Evolutionary conservation across 805 yeast genomes (phyloP).

Genomic region (Yarrowia hollandica): DNA sequence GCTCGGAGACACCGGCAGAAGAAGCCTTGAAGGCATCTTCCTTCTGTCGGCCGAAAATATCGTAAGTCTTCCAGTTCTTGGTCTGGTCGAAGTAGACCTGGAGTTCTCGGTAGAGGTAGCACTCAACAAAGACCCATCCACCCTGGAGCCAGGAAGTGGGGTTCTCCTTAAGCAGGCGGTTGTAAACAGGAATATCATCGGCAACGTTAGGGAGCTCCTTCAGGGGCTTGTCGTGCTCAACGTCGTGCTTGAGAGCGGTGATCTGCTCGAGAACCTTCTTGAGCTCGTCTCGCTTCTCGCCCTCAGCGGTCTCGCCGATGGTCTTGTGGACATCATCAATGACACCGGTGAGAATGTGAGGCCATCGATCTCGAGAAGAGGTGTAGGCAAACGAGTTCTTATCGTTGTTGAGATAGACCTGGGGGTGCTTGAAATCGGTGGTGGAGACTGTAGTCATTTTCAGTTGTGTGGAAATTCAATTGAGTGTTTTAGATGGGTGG

Average conservation of each 20-base stretch:
- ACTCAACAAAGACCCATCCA: conserved; percentile 89
- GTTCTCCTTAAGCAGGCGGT: conserved; percentile 49
- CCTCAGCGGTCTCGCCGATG: conserved; percentile 36
- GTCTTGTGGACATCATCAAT: conserved; percentile 58
- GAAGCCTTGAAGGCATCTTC: conserved; percentile 74
- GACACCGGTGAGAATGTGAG: conserved; percentile 69
- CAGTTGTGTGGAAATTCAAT: background rate
- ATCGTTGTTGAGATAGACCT: conserved; percentile 62
- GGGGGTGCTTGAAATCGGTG: conserved; percentile 32
- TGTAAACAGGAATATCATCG: conserved; percentile 55
- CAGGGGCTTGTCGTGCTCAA: conserved; percentile 45
- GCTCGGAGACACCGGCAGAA: conserved; percentile 72
- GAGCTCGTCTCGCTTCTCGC: conserved; percentile 49
- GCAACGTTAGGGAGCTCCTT: conserved; percentile 45
- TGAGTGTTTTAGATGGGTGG: background rate
- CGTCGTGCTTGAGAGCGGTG: conserved; percentile 44
- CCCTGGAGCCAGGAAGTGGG: conserved; percentile 71
- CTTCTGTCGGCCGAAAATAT: conserved; percentile 71
- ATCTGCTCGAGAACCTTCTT: conserved; percentile 47
- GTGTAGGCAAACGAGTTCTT: conserved; percentile 75
- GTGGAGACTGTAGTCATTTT: conserved; percentile 28
- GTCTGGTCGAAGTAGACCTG: conserved; percentile 40
- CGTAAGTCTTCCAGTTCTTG: conserved; percentile 56
- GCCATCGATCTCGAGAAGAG: conserved; percentile 85
- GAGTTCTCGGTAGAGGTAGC: conserved; percentile 68